A percentile compares a stretch with the other conserved stretches of the same genome.
Conservation (phyloP, 129 eudicot genomes). For the Logfia minima region DNA sequence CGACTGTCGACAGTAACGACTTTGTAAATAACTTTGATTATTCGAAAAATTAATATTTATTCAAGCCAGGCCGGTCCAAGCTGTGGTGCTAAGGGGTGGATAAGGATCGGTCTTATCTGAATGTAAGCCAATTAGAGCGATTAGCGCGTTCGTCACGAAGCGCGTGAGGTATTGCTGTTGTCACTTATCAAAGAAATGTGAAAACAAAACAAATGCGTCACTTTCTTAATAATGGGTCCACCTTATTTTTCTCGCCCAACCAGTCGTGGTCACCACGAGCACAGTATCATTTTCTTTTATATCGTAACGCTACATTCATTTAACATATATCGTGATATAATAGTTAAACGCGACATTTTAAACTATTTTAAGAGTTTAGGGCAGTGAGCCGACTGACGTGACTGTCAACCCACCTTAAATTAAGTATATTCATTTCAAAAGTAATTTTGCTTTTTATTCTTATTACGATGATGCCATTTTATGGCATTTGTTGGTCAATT, state of each 20-base stretch:
- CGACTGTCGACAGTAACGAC: too few relatives aligned
- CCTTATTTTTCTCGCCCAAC: constrained; percentile 23
- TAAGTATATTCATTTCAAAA: constrained; percentile 10
- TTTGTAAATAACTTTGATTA: too few relatives aligned
- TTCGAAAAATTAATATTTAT: neutral
- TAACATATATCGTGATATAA: neutral
- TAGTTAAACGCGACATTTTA: neutral
- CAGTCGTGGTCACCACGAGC: constrained; percentile 46
- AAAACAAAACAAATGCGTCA: constrained; percentile 41
- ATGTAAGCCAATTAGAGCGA: constrained; percentile 2
- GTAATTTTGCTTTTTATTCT: neutral
- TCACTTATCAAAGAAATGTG: constrained; percentile 39
- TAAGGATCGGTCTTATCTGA: constrained; percentile 24
- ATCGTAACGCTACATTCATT: neutral
- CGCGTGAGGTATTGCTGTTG: constrained; percentile 10
- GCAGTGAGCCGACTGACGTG: constrained; percentile 41
- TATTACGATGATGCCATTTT: constrained; percentile 23
- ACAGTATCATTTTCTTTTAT: neutral
- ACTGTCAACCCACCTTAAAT: constrained; percentile 37
- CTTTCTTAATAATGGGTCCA: constrained; percentile 29
- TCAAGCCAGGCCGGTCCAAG: neutral
- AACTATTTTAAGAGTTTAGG: constrained; percentile 15
- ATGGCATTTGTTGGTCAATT: constrained; percentile 21
- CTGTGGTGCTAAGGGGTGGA: neutral
- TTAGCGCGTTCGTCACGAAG: constrained; percentile 6